A percentile compares a stretch with the other conserved stretches of the same genome.
Evolutionary conservation across 495 filamentous ascomycete species (phyloP).

Genomic region (Parathielavia appendiculata): DNA sequence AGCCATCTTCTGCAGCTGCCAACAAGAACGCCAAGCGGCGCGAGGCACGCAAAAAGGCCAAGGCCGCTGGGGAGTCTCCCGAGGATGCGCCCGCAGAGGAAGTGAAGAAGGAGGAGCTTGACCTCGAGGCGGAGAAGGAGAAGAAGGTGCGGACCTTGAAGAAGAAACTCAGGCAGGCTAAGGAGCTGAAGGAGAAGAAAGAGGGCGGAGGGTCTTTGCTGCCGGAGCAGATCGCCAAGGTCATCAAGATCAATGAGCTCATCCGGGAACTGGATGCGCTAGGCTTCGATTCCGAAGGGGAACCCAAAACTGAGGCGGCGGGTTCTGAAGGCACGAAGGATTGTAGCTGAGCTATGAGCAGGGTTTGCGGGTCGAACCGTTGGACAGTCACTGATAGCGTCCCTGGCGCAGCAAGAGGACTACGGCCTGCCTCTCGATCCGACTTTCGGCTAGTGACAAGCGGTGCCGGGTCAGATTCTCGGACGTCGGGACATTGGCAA

Average conservation of each 20-base stretch:
- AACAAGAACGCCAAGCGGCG: slow-evolving; percentile 94
- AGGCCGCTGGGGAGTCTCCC: slow-evolving; percentile 47
- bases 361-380: neutral
- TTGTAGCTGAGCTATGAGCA: neutral
- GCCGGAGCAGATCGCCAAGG: slow-evolving; percentile 95
- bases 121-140: slow-evolving; percentile 74
- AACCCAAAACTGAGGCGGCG: slow-evolving; percentile 33
- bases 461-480: neutral
- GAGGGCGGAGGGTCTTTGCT: slow-evolving; percentile 74
- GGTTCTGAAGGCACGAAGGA: neutral
- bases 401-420: neutral
- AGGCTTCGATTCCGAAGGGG: slow-evolving; percentile 67
- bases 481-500: no score
- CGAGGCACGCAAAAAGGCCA: slow-evolving; percentile 85
- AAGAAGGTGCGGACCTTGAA: slow-evolving; percentile 90
- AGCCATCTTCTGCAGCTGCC: slow-evolving; percentile 45
- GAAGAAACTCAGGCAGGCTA: slow-evolving; percentile 93
- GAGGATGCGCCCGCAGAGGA: slow-evolving; percentile 33
- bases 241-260: slow-evolving; percentile 93
- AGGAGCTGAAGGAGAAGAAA: slow-evolving; percentile 86
- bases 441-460: neutral
- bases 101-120: slow-evolving; percentile 35
- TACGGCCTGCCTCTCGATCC: neutral
- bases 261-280: slow-evolving; percentile 81
- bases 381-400: neutral